Conservation (phyloP, 2,329 filamentous ascomycete genomes). For the Pochonia chlamydosporia region DNA sequence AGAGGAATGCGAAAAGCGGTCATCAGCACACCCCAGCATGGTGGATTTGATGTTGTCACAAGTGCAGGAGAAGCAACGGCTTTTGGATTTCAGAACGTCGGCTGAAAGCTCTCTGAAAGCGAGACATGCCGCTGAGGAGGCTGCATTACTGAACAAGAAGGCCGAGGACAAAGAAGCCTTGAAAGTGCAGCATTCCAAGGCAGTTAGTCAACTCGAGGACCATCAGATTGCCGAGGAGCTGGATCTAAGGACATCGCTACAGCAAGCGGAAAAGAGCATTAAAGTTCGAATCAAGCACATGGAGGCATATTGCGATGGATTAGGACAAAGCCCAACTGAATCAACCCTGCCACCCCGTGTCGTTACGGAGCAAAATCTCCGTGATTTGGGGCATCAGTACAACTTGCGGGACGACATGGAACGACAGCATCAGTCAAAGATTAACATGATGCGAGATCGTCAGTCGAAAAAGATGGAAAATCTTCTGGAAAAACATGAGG, state of each 20-base stretch:
- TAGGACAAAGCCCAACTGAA: slow-evolving; percentile 33
- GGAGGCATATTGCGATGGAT: slow-evolving; percentile 58
- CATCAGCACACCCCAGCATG: slow-evolving; percentile 37
- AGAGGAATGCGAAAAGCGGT: slow-evolving; percentile 42
- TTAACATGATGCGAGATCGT: slow-evolving; percentile 60
- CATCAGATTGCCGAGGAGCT: slow-evolving; percentile 58
- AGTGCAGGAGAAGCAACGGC: slow-evolving; percentile 45
- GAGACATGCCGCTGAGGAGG: slow-evolving; percentile 44
- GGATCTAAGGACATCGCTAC: slow-evolving; percentile 47
- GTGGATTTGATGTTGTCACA: slow-evolving; percentile 38
- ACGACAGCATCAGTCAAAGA: slow-evolving; percentile 52
- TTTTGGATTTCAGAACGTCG: slow-evolving; percentile 42
- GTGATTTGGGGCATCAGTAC: slow-evolving; percentile 56
- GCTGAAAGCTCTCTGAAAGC: slow-evolving; percentile 44
- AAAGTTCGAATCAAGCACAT: slow-evolving; percentile 56
- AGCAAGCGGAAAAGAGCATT: slow-evolving; percentile 52
- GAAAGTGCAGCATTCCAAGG: slow-evolving; percentile 48
- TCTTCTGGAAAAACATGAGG: slow-evolving; percentile 47
- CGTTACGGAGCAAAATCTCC: slow-evolving; percentile 54
- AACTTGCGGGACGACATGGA: slow-evolving; percentile 54
- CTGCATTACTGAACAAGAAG: slow-evolving; percentile 41
- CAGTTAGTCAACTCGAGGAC: slow-evolving; percentile 51
- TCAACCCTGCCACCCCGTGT: slow-evolving; percentile 39
- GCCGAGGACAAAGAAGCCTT: slow-evolving; percentile 43
- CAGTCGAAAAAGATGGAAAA: slow-evolving; percentile 58